phyloP scores from a whole-genome alignment of 2,329 filamentous ascomycete species.

The Xylaria arbuscula region DNA sequence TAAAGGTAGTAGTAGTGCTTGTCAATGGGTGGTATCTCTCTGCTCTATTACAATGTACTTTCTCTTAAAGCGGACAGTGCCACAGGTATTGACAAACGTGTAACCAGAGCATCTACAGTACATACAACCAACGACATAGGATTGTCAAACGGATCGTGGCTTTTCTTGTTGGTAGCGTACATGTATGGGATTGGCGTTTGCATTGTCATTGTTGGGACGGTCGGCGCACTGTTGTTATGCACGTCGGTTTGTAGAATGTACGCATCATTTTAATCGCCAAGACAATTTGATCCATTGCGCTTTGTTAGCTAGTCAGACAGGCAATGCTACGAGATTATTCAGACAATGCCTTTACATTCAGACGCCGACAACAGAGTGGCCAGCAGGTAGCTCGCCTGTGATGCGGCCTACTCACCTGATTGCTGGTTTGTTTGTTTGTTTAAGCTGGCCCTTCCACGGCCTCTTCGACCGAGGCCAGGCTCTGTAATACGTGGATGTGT shows the following conservation, averaged over 20 bases:
- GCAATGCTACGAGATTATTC: slow-evolving; percentile 24
- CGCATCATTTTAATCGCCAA: slow-evolving; percentile 19
- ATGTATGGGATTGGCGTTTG: slow-evolving; percentile 14
- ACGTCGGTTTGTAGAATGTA: slow-evolving; percentile 31
- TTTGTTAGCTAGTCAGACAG: slow-evolving; percentile 7
- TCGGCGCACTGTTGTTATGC: slow-evolving; percentile 35
- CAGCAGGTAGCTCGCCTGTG: not conserved
- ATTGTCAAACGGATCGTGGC: slow-evolving; percentile 24
- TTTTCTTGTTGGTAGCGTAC: slow-evolving; percentile 12
- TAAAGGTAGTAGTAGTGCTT: not conserved
- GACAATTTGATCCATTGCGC: slow-evolving; percentile 20
- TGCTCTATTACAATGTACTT: not conserved
- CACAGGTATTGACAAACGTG: slow-evolving; percentile 8
- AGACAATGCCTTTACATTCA: slow-evolving; percentile 20
- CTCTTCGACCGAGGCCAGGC: slow-evolving; percentile 29
- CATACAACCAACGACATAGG: not conserved
- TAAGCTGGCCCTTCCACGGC: slow-evolving; percentile 28
- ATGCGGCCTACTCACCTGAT: not conserved
- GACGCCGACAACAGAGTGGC: slow-evolving; percentile 8
- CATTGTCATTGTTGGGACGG: slow-evolving; percentile 20
- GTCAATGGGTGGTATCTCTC: too few species aligned
- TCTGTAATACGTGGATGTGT: not conserved
- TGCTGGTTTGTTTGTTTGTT: slow-evolving; percentile 37
- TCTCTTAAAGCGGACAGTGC: not conserved
- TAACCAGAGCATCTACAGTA: slow-evolving; percentile 1